phyloP scores from a whole-genome alignment of 768 basidiomycete species.

The Lactarius quietus region DNA sequence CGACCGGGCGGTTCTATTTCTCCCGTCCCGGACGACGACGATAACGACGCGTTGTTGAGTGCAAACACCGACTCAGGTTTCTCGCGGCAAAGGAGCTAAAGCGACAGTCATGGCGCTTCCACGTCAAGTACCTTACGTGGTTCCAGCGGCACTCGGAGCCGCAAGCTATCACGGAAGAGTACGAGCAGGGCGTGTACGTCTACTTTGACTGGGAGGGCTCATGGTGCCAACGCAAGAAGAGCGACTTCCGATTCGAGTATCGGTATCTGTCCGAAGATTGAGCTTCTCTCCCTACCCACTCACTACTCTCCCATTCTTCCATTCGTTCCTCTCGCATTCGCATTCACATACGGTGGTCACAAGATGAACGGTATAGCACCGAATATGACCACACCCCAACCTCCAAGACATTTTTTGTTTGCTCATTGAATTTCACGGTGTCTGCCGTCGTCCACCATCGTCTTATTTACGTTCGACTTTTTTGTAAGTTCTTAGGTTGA shows the following conservation, averaged over 20 bases:
- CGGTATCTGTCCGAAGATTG: constrained; percentile 91
- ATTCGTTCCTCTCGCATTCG: constrained; percentile 4
- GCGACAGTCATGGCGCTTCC: constrained; percentile 97
- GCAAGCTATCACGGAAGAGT: constrained; percentile 97
- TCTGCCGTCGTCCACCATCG: background rate
- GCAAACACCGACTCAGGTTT: constrained; percentile 49
- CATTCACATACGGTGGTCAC: background rate
- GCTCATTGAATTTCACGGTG: constrained; percentile 9
- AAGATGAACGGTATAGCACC: background rate
- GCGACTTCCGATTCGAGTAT: constrained; percentile 96
- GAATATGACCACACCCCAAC: constrained; percentile 7
- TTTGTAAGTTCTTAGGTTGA: constrained; percentile 19
- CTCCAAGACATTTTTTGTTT: constrained; percentile 2
- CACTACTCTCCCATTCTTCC: background rate
- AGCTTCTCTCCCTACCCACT: constrained; percentile 22
- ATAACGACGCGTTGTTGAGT: background rate
- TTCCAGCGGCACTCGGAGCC: constrained; percentile 99
- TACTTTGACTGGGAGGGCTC: constrained; percentile 99
- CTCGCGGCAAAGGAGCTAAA: constrained; percentile 97
- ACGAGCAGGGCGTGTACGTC: constrained; percentile 98
- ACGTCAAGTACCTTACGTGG: constrained; percentile 99
- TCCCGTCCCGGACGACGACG: background rate
- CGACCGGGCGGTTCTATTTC: background rate
- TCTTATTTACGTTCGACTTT: constrained; percentile 14
- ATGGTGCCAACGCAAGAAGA: constrained; percentile 98